These are phyloP conservation scores for Trypanosomatidae sp. DNA, from an alignment of 208 protist genomes.

Conservation along the genomic window DNA sequence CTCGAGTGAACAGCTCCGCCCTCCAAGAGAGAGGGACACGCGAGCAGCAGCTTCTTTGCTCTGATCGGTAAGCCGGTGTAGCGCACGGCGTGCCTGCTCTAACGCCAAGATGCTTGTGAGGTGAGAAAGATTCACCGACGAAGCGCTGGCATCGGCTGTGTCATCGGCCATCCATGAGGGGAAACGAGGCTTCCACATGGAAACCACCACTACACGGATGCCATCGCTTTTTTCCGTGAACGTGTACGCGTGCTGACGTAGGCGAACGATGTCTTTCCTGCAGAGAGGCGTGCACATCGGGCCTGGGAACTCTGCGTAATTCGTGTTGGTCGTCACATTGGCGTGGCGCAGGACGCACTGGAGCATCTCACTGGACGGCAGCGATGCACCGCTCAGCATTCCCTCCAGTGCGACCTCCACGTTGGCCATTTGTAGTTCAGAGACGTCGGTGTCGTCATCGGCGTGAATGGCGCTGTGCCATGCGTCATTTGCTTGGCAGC, in stretches of 20 bases:
- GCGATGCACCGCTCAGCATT: not conserved
- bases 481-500: conserved; percentile 23
- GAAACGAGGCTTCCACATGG: conserved; percentile 28
- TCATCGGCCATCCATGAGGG: conserved; percentile 37
- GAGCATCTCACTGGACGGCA: not conserved
- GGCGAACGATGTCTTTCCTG: conserved; percentile 34
- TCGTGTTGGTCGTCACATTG: conserved; percentile 19
- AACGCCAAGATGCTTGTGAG: conserved; percentile 15
- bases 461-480: conserved; percentile 21
- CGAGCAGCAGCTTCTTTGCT: not conserved
- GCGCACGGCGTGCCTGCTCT: conserved; percentile 8
- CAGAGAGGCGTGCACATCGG: conserved; percentile 74
- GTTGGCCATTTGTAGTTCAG: not conserved
- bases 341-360: conserved; percentile 7
- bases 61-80: not conserved
- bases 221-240: conserved; percentile 87
- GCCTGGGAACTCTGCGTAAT: conserved; percentile 51
- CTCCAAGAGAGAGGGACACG: not conserved
- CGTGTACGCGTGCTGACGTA: conserved; percentile 41
- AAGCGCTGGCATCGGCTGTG: not conserved
- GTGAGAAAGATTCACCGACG: conserved; percentile 2
- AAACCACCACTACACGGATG: conserved; percentile 55
- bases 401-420: conserved; percentile 7
- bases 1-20: not conserved
- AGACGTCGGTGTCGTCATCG: not conserved